Base-by-base conservation (phyloP, 371 early-diverging fungal genomes). In the Lichtheimia ramosa region DNA sequence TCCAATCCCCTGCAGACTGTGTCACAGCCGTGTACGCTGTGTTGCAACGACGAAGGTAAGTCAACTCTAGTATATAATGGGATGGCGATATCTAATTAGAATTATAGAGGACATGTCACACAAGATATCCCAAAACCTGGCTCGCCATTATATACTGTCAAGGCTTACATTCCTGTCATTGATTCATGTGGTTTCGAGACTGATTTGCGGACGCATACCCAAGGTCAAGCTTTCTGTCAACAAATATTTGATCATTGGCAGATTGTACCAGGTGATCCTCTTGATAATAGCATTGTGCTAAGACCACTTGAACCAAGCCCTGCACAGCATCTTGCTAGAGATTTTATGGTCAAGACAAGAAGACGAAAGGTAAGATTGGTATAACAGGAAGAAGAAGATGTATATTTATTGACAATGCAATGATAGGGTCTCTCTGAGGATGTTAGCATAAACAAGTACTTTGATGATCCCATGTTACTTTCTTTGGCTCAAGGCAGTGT, bases 171-270 rank as follows among this genome's bases (percentile, higher is more conserved):
- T 54, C 99, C 99, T 27, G 94, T 93, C 15, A 95, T 97, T 65
- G 99, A 99, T 66, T 88, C 96, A 7, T 87, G 85, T 71, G 99
- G 99, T 27, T 97, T 97, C 61, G 98, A 98, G 70, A 96, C 97
- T 0, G 99, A 98, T 78, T 70, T 99, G 55, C 82, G 99, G 28
- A 92, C 94, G 25, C 94, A 94, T 70, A 98, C 98, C 23, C 93
- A 95, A 66, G 98, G 98, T 3, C 93, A 94, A 75, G 98, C 97
- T 6, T 96, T 97, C 74, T 91, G 92, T 61, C 96, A 96, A 69
- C 92, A 92, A 70, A 88, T 90, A 73, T 98, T 98, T 81, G 95
- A 96, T 63, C 97, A 96, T 64, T 99, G 96, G 96, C 95, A 97
- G 67, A 84, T 92, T 56, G 98, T 98, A 10, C 99, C 99, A 20